Evolutionary conservation across 2,329 filamentous ascomycete genomes (phyloP).

Genomic region (Leptographium wingfieldii): DNA sequence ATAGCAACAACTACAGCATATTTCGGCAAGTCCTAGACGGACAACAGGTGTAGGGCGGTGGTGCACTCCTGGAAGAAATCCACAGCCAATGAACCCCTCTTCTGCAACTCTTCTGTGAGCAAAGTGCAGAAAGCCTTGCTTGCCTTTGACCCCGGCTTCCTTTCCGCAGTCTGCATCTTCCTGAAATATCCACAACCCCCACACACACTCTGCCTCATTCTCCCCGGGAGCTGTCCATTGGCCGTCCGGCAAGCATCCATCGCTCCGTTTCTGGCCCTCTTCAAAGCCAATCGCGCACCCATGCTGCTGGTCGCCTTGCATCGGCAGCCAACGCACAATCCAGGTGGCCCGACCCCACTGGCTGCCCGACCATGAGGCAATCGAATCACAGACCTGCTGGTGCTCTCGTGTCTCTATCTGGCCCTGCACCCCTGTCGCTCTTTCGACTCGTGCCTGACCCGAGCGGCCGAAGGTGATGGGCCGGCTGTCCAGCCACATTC

Average conservation of each 20-base stretch:
- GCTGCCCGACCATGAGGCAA: not conserved
- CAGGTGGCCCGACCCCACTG: not conserved
- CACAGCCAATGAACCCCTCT: too few species aligned
- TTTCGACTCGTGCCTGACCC: too few species aligned
- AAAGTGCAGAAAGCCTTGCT: too few species aligned
- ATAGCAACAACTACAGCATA: conserved; percentile 34
- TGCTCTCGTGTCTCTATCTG: too few species aligned
- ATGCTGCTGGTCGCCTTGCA: not conserved
- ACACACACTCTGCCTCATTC: not conserved
- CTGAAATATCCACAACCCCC: not conserved
- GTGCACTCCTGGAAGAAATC: too few species aligned
- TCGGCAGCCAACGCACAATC: not conserved
- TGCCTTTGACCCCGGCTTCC: too few species aligned
- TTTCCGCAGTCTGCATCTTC: not conserved
- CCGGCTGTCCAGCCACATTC: too few species aligned
- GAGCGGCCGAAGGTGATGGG: too few species aligned
- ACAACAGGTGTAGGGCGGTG: conserved; percentile 16
- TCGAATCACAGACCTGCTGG: not conserved
- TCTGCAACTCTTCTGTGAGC: too few species aligned
- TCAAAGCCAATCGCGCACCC: too few species aligned
- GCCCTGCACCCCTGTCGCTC: too few species aligned
- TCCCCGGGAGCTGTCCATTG: not conserved
- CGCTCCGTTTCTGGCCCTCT: not conserved
- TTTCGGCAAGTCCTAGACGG: conserved; percentile 33
- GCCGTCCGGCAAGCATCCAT: not conserved